Conservation (phyloP, 2,329 filamentous ascomycete species). For the Curvularia sp. region DNA sequence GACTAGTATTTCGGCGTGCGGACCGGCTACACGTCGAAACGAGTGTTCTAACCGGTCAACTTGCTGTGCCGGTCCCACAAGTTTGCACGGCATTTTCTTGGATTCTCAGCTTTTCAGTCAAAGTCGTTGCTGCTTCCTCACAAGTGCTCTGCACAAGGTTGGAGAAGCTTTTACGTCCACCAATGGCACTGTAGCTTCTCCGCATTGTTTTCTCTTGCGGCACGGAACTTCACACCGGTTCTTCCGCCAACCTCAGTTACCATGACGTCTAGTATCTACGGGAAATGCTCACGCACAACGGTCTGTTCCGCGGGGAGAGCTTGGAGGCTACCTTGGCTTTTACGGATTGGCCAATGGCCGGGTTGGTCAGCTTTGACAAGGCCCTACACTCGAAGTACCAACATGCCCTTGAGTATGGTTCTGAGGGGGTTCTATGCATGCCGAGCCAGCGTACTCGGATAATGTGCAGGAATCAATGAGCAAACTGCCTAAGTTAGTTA, state of each 20-base stretch:
- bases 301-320: slow-evolving; percentile 23
- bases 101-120: background rate
- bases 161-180: slow-evolving; percentile 35
- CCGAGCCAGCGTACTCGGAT: slow-evolving; percentile 23
- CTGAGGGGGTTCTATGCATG: slow-evolving; percentile 24
- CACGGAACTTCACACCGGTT: slow-evolving; percentile 33
- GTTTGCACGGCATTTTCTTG: slow-evolving; percentile 5
- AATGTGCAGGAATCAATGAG: slow-evolving; percentile 13
- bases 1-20: slow-evolving; percentile 9
- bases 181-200: slow-evolving; percentile 26
- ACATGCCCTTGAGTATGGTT: slow-evolving; percentile 12
- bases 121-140: slow-evolving; percentile 20
- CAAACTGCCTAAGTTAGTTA: slow-evolving; percentile 9
- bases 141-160: slow-evolving; percentile 24
- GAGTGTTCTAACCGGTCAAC: background rate
- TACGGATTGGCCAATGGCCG: slow-evolving; percentile 26
- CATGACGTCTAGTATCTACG: slow-evolving; percentile 26
- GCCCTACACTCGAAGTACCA: slow-evolving; percentile 11
- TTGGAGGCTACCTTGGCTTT: slow-evolving; percentile 28
- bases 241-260: slow-evolving; percentile 31
- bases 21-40: slow-evolving; percentile 7
- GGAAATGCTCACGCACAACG: slow-evolving; percentile 21
- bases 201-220: slow-evolving; percentile 23
- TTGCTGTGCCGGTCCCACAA: background rate
- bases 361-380: slow-evolving; percentile 13